Evolutionary conservation across 2,329 filamentous ascomycete genomes (phyloP), one percentile per base, ranked within the genome.

Genomic region (Pseudocercospora ulei): DNA sequence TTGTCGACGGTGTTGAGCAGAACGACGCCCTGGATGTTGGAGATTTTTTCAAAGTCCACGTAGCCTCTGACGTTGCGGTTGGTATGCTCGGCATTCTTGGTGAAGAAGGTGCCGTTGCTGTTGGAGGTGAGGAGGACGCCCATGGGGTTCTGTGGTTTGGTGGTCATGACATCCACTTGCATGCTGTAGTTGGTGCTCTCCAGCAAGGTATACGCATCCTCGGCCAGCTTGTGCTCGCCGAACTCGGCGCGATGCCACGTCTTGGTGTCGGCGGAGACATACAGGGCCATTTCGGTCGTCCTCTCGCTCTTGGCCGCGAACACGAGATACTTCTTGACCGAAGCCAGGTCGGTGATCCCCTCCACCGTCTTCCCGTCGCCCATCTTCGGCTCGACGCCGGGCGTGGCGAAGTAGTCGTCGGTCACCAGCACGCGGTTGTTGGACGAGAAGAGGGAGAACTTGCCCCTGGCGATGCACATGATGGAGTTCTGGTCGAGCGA

Each of bases 101-200:
- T 90, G 59, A 96, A 98, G 62, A 88, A 95, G 2, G 86, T 95
- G 44, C 90, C 90, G 58, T 96, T 92, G 19, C 87, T 96, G 60
- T 98, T 98, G 58, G 88, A 96, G 4, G 86, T 93, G 56, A 95
- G 88, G 40, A 98, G 70, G 7, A 82, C 78, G 20, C 90, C 92
- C 75, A 94, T 88, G 0, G 80, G 75, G 7, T 37, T 40, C 12
- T 30, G 28, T 5, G 46, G 42, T 18, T 44, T 49, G 7, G 70
- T 71, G 1, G 80, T 84, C 72, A 88, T 79, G 47, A 96, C 87
- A 61, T 96, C 87, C 39, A 98, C 78, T 63, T 96, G 88, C 52
- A 98, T 86, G 66, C 88, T 95, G 67, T 98, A 95, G 58, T 94
- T 88, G 26, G 90, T 96, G 55, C 87, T 90, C 64, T 96, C 88